These are phyloP conservation scores for Fusarium napiforme DNA, from an alignment of 2,329 filamentous ascomycete species.

Conservation along the genomic window DNA sequence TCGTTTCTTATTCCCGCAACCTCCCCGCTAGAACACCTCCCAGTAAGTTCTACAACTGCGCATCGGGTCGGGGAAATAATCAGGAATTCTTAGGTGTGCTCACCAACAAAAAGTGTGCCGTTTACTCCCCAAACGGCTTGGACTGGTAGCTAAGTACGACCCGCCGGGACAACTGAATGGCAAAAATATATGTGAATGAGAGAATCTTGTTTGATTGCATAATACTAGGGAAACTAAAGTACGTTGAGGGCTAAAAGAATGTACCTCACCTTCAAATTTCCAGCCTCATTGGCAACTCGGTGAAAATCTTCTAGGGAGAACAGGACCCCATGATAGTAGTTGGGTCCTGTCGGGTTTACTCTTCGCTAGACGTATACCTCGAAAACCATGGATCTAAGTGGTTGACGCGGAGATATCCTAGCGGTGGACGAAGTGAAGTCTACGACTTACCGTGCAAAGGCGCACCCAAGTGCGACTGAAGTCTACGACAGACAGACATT, in stretches of 20 bases:
- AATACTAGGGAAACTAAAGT: no score
- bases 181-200: no score
- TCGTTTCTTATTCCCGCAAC: background rate
- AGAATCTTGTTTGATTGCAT: background rate
- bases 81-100: no score
- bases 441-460: constrained; percentile 37
- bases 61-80: no score
- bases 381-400: constrained; percentile 76
- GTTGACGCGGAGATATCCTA: constrained; percentile 90
- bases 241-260: constrained; percentile 52
- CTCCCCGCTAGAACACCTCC: background rate
- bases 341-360: constrained; percentile 66
- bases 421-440: constrained; percentile 59
- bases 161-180: background rate
- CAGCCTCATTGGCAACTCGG: constrained; percentile 72
- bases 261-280: constrained; percentile 90
- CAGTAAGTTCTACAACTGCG: background rate
- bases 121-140: no score
- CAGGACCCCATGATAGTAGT: constrained; percentile 61
- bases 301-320: constrained; percentile 86
- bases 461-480: constrained; percentile 28
- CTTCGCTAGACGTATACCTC: constrained; percentile 96
- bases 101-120: no score
- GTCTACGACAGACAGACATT: constrained; percentile 28
- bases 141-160: background rate